Evolutionary conservation across 2,329 filamentous ascomycete genomes (phyloP).

Genomic region (Alternaria solani): DNA sequence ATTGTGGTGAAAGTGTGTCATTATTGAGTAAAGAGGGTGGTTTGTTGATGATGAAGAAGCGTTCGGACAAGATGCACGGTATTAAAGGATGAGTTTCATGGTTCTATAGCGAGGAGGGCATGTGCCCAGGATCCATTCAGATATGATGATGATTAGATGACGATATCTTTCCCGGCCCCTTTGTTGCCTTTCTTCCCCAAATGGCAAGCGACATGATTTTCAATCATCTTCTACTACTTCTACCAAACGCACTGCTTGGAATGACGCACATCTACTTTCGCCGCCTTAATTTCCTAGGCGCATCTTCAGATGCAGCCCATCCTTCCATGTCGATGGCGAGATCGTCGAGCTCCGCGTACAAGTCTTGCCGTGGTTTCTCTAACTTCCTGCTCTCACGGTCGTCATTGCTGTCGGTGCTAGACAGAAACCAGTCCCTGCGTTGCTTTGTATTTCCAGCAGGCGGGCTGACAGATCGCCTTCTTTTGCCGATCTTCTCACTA

Average conservation of each 20-base stretch:
- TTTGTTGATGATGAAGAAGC: accelerated
- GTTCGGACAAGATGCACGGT: not conserved
- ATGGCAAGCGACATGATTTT: not conserved
- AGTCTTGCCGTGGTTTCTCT: not conserved
- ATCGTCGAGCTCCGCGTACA: not conserved
- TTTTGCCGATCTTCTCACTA: not conserved
- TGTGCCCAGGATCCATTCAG: not conserved
- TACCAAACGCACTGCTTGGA: no score
- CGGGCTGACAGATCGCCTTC: not conserved
- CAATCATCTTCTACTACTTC: not conserved
- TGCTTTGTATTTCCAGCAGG: not conserved
- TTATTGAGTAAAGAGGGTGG: not conserved
- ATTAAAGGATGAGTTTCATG: not conserved
- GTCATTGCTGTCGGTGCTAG: not conserved
- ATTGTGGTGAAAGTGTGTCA: not conserved
- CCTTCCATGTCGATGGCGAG: slow-evolving; percentile 8
- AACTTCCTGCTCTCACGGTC: not conserved
- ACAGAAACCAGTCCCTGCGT: not conserved
- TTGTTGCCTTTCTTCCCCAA: no score
- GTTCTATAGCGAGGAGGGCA: not conserved
- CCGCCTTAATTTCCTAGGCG: not conserved
- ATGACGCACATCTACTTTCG: not conserved
- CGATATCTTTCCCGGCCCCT: not conserved
- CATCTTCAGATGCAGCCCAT: not conserved
- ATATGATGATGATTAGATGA: not conserved